Evolutionary conservation across 768 basidiomycete genomes (phyloP).

Genomic region (Lepiota venenata): DNA sequence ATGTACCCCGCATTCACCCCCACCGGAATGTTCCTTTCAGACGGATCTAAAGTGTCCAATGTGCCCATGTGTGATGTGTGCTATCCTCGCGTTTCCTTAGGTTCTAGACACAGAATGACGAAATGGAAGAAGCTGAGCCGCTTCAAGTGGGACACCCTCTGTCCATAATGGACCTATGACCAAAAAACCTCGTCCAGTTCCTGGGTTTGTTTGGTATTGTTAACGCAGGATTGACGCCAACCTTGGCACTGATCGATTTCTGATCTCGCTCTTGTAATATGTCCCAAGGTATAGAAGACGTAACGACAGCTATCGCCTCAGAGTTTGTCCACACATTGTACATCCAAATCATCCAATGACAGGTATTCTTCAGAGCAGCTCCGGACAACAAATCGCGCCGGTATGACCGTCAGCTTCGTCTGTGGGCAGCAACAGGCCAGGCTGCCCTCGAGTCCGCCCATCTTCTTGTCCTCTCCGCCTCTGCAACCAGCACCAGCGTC

Average conservation of each 20-base stretch:
- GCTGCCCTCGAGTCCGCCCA: constrained; percentile 80
- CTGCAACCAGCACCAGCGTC: constrained; percentile 83
- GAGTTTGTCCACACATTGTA: constrained; percentile 19
- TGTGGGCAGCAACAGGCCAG: constrained; percentile 95
- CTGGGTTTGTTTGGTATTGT: too few relatives aligned
- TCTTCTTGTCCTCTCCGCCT: constrained; percentile 75
- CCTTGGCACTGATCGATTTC: neutral
- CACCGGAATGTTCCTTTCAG: constrained; percentile 6
- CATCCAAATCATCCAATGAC: neutral
- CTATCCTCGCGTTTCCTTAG: neutral
- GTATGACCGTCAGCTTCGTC: constrained; percentile 92
- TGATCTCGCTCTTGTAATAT: neutral
- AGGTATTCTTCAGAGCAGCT: constrained; percentile 37
- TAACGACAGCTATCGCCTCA: constrained; percentile 23
- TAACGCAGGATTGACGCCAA: neutral
- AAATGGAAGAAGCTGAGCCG: neutral
- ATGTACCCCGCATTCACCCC: constrained; percentile 6
- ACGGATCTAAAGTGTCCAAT: neutral
- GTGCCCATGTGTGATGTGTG: constrained; percentile 4
- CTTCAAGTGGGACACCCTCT: neutral
- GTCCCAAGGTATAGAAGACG: constrained; percentile 21
- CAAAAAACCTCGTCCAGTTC: too few relatives aligned
- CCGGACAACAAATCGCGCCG: constrained; percentile 88
- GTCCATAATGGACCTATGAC: constrained; percentile 1
- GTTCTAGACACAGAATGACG: constrained; percentile 2